Evolutionary conservation across 108 stramenopile species (phyloP).

Genomic region (Parietichytrium sp.): DNA sequence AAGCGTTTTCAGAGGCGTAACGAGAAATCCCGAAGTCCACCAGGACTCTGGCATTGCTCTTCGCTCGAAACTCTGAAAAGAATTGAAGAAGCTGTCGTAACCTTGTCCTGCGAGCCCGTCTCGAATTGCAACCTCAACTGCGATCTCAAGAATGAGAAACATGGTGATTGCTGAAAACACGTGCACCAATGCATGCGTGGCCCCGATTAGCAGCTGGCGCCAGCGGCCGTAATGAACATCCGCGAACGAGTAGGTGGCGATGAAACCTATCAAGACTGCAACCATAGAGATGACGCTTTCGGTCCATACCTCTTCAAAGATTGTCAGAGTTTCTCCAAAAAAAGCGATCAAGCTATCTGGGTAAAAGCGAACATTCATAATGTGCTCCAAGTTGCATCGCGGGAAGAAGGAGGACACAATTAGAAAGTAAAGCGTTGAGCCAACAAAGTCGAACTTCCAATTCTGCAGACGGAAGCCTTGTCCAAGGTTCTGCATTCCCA

Average conservation of each 20-base stretch:
- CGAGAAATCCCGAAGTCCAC: slow-evolving; percentile 25
- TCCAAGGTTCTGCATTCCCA: slow-evolving; percentile 64
- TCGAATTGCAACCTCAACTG: neutral
- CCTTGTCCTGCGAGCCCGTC: slow-evolving; percentile 26
- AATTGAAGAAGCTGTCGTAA: neutral
- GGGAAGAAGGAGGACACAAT: slow-evolving; percentile 64
- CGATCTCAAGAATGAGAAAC: slow-evolving; percentile 8
- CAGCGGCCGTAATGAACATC: neutral
- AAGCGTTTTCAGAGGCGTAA: neutral
- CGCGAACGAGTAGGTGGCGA: neutral
- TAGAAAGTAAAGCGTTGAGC: slow-evolving; percentile 58
- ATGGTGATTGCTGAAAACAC: neutral
- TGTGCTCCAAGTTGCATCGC: slow-evolving; percentile 46
- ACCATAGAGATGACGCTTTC: neutral
- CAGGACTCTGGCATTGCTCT: slow-evolving; percentile 18
- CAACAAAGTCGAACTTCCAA: slow-evolving; percentile 65
- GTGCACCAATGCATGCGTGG: neutral
- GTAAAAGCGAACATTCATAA: neutral
- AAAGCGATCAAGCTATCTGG: neutral
- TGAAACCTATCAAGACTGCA: neutral
- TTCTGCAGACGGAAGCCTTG: slow-evolving; percentile 61
- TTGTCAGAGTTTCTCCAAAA: neutral
- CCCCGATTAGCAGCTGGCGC: neutral
- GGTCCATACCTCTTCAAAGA: neutral
- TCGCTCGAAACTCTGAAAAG: slow-evolving; percentile 28